phyloP scores from a whole-genome alignment of 768 basidiomycete species.

The Trametes cinnabarina region DNA sequence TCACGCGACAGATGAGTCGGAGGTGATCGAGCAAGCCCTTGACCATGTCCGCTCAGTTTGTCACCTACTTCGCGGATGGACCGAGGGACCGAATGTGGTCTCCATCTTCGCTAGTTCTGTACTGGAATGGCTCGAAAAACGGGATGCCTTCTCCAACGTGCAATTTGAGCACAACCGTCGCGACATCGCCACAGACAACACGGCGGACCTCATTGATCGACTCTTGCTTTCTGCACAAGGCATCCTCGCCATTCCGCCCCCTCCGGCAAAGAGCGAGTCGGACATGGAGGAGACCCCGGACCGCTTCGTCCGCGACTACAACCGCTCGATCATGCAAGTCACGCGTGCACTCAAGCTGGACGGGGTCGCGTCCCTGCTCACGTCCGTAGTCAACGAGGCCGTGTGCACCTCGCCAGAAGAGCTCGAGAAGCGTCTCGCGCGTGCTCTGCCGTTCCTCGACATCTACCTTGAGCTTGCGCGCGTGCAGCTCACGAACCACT shows the following conservation, averaged over 20 bases:
- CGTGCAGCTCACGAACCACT: constrained; percentile 54
- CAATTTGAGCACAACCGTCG: neutral
- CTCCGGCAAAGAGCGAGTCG: constrained; percentile 22
- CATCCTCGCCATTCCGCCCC: constrained; percentile 36
- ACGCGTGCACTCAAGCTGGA: constrained; percentile 50
- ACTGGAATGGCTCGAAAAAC: constrained; percentile 29
- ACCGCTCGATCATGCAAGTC: constrained; percentile 42
- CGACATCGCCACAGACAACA: constrained; percentile 18
- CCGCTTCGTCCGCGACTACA: constrained; percentile 52
- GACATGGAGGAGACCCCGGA: constrained; percentile 35
- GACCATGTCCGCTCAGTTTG: constrained; percentile 8
- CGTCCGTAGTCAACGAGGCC: constrained; percentile 40
- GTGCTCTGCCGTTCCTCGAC: constrained; percentile 74
- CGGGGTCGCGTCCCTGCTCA: constrained; percentile 41
- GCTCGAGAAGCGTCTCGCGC: constrained; percentile 37
- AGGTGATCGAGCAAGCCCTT: neutral
- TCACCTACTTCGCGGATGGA: constrained; percentile 9
- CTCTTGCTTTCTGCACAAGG: constrained; percentile 68
- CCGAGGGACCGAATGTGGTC: constrained; percentile 4
- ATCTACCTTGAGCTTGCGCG: constrained; percentile 56
- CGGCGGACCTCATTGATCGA: constrained; percentile 52
- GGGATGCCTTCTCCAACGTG: neutral
- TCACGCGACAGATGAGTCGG: constrained; percentile 9
- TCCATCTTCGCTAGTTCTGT: constrained; percentile 35
- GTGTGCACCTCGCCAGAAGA: constrained; percentile 32